Evolutionary conservation across 495 filamentous ascomycete species (phyloP), one percentile per base, ranked within the genome.

Genomic region (Aspergillus indologenus): DNA sequence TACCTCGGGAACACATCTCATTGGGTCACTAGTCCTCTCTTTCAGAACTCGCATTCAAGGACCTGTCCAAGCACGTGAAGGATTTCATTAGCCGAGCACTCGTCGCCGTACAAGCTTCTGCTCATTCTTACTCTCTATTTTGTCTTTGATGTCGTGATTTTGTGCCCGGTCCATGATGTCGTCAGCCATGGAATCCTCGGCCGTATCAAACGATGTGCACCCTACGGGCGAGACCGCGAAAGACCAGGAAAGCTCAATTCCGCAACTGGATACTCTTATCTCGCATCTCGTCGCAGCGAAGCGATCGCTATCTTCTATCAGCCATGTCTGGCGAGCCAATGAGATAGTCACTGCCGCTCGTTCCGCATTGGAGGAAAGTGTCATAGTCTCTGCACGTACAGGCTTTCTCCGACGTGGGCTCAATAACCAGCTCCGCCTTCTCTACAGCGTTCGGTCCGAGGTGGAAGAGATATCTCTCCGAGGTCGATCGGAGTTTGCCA

Each of bases 281-380:
- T 79, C 81, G 2, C 85, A 95, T 75, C 89, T 98, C 24, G 82
- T 97, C 17, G 87, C 87, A 44, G 90, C 95, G 3, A 98, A 98
- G 74, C 85, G 90, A 23, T 92, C 93, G 8, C 83, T 98, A 2
- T 88, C 89, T n/a, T 91, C 90, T 2, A 90, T 93, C 63, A 82
- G 75, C 48, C 85, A 92, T 61, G 91, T 97, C 44, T 86, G 87
- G 71, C 90, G 90, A 45, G 94, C 93, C 57, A 90, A 95, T 67
- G 87, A 93, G 64, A 86, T 98, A 42, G 89, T 94, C 45, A 90
- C 84, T 42, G 74, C 84, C 9, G 89, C 91, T 23, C 86, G 91
- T 45, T 76, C 81, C 22, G 82, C 89, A 22, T 75, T 97, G 56
- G 90, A 96, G 67, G 87, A 92, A 62, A 88, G 87, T 57, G 88